Evolutionary conservation across 805 yeast species (phyloP).

Genomic region (Metschnikowia dekortorum): DNA sequence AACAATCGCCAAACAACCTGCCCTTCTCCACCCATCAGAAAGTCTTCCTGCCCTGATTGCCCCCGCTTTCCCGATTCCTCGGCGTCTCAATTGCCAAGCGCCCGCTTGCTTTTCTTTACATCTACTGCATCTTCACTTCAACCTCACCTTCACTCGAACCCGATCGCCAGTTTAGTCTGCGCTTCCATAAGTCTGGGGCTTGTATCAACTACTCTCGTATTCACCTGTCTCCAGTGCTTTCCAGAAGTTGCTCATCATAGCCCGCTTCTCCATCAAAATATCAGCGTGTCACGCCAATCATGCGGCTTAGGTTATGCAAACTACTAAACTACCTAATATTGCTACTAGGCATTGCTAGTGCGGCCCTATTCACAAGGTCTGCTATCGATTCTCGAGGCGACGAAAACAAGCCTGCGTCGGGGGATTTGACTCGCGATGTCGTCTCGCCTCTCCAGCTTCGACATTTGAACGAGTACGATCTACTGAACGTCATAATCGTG

Average conservation of each 20-base stretch:
- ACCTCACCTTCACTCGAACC: neutral
- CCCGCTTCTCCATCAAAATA: neutral
- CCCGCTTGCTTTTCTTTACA: neutral
- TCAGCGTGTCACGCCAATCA: neutral
- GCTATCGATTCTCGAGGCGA: neutral
- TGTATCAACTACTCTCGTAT: neutral
- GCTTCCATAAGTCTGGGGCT: neutral
- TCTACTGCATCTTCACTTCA: neutral
- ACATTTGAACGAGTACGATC: constrained; percentile 42
- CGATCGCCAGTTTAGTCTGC: neutral
- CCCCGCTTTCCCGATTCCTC: neutral
- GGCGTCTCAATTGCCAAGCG: neutral
- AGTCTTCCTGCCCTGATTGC: neutral
- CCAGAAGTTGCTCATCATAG: neutral
- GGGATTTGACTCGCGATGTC: constrained; percentile 10
- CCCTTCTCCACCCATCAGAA: neutral
- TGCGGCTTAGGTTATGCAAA: neutral
- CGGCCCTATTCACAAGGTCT: neutral
- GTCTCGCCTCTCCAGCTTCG: constrained; percentile 35
- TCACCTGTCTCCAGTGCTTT: neutral
- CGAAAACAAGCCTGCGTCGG: neutral
- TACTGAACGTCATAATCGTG: constrained; percentile 59
- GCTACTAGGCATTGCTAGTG: neutral
- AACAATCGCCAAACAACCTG: neutral
- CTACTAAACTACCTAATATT: neutral